Evolutionary conservation across 2,329 filamentous ascomycete genomes (phyloP), one percentile per base, ranked within the genome.

Genomic region (Ophiocordyceps camponoti-rufipedis): DNA sequence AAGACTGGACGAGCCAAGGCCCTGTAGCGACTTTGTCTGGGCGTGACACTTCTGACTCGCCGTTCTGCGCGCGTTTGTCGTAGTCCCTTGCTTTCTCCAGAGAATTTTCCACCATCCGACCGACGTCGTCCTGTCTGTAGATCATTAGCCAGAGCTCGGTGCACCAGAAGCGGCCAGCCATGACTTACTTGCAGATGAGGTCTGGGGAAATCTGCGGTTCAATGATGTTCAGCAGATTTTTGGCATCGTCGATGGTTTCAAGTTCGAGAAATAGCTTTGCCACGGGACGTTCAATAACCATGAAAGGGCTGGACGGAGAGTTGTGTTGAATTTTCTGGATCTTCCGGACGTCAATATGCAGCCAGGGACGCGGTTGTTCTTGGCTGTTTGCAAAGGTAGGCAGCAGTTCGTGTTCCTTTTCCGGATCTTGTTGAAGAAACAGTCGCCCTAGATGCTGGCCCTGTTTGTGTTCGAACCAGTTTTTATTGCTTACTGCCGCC

Each of bases 401-500:
- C 11, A 51, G 45, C 14, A 52, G 45, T 31, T 29, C 45, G 19
- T 16, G 43, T 16, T 13, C 11, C 14, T 43, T n/a, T 13, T 45
- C 23, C 7, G 7, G 16, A 6, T 35, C 28, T 39, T 41, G 48
- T 13, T 35, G 31, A 18, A 53, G 47, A 13, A n/a, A 40, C 16
- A 48, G 44, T 14, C 12, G 43, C 18, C 19, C 12, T 5, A 18
- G 7, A 14, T 41, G 18, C 9, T 48, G 45, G 11, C 11, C 38
- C 5, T 43, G 35, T 18, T 11, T n/a, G 10, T 42, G 38, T 12
- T 28, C 16, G 29, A 49, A 52, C 11, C 46, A 28, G 6, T 44
- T 7, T 41, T 48, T 51, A 23, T 57, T 55, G 33, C 51, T 55
- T 6, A 51, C 50, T n/a, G 60, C 60, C 41, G 45, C 50, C 11